Percentiles rank a stretch among this genome's conserved stretches.
These are phyloP conservation scores for Aspergillus neoniger DNA, from an alignment of 2,329 filamentous ascomycete genomes.

Conservation along the genomic window DNA sequence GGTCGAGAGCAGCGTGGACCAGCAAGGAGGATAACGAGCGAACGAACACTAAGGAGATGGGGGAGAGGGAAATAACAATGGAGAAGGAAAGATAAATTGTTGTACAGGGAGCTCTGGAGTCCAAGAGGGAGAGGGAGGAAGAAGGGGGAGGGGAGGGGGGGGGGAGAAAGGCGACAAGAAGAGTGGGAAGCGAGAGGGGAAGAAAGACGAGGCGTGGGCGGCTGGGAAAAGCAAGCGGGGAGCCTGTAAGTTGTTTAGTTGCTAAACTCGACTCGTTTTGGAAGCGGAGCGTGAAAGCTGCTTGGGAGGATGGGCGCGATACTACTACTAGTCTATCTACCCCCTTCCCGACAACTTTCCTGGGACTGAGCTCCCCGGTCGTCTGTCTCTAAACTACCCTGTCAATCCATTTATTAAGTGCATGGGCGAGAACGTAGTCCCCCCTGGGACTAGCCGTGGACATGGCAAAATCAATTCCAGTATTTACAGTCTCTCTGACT, in stretches of 20 bases:
- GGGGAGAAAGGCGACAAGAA: conserved; percentile 26
- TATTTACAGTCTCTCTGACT: background rate
- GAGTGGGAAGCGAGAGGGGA: conserved; percentile 25
- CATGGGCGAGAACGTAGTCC: background rate
- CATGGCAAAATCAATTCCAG: background rate
- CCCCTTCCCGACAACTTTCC: background rate
- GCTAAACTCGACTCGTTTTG: background rate
- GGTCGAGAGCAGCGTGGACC: conserved; percentile 17
- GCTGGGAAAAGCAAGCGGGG: conserved; percentile 24
- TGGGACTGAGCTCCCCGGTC: background rate
- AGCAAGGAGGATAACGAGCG: conserved; percentile 29
- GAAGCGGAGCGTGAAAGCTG: background rate
- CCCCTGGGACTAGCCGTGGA: background rate
- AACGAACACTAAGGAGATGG: conserved; percentile 14
- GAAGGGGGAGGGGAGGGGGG: conserved; percentile 24
- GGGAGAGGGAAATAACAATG: conserved; percentile 14
- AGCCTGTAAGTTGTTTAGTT: conserved; percentile 5
- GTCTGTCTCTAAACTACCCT: background rate
- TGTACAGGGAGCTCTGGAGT: conserved; percentile 28
- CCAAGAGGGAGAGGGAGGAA: conserved; percentile 18
- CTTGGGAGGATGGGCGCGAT: background rate
- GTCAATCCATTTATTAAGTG: background rate
- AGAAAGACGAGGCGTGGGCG: conserved; percentile 16
- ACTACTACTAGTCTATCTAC: background rate
- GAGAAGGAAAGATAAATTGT: conserved; percentile 27